Evolutionary conservation across 768 basidiomycete species (phyloP).

Genomic region (Russula sp.): DNA sequence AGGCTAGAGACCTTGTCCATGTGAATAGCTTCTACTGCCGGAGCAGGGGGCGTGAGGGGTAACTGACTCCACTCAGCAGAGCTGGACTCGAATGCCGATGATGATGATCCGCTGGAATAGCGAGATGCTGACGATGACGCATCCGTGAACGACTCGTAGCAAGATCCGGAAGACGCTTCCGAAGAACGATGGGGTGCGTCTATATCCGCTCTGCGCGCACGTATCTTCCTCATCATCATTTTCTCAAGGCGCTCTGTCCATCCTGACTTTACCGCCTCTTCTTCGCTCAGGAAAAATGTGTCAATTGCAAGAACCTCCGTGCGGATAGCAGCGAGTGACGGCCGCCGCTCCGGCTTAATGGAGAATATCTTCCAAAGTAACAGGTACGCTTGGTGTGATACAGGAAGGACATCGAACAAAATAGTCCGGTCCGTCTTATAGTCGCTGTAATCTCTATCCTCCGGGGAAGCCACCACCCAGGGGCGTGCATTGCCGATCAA

Average conservation of each 20-base stretch:
- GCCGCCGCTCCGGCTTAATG: slow-evolving; percentile 53
- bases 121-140: neutral
- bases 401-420: neutral
- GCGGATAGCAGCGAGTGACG: slow-evolving; percentile 56
- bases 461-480: slow-evolving; percentile 1
- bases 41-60: slow-evolving; percentile 6
- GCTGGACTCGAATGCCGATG: slow-evolving; percentile 6
- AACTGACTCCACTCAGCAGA: neutral
- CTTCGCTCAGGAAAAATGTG: slow-evolving; percentile 54
- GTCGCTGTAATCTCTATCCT: neutral
- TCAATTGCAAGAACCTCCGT: slow-evolving; percentile 47
- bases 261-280: slow-evolving; percentile 29
- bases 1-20: neutral
- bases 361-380: slow-evolving; percentile 54
- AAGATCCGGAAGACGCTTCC: neutral
- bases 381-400: slow-evolving; percentile 37
- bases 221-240: neutral
- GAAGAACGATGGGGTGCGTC: neutral
- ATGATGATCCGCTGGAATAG: neutral
- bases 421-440: neutral
- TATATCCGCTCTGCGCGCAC: neutral
- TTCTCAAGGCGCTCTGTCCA: neutral
- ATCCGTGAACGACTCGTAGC: neutral
- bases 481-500: slow-evolving; percentile 8
- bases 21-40: neutral